Base-by-base conservation (phyloP, 2,329 filamentous ascomycete species). In the Monosporascus sp. region DNA sequence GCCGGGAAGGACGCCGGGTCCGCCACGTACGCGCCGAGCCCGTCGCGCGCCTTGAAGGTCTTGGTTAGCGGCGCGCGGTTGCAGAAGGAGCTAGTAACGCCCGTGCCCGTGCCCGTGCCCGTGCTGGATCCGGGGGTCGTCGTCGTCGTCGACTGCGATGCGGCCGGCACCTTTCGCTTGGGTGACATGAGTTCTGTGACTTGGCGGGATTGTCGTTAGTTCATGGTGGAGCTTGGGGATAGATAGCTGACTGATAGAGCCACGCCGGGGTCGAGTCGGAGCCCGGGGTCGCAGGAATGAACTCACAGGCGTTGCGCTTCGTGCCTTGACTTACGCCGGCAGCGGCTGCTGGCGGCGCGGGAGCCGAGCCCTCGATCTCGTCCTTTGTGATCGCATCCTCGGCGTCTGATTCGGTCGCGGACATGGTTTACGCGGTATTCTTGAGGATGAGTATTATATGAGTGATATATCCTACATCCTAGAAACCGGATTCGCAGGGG, bases 1-100 rank as follows among this genome's bases (percentile, higher is more conserved):
- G 77, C 59, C 1, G 84, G 78, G 62, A 83, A 86, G 1, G 77
- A 74, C 36, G 79, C 75, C 0, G 89, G 89, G 50, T 82, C 70
- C 7, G 73, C 62, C 48, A 88, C 85, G 70, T 94, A 94, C 20
- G 76, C 72, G 44, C 82, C 82, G 0, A 94, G 78, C 0, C 78
- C 86, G 57, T 86, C 78, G 51, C 84, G 78, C 47, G 70, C 68
- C 11, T 70, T 67, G 60, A 78, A 76, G 42, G 60, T 60, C 5
- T 50, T 48, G 14, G 54, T 56, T 3, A 52, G 24, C 14, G 55
- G 24, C 20, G 36, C 24, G 44, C 54, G 56, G 17, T 44, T 44
- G 52, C 57, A 46, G 60, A 56, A 61, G 60, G 31, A 14, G 31
- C 31, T 9, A 6, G 11, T 11, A 59, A 9, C 9, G 27, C 9